These are phyloP conservation scores for Penicillium dipodomyicola DNA, from an alignment of 495 filamentous ascomycete species.

Conservation along the genomic window DNA sequence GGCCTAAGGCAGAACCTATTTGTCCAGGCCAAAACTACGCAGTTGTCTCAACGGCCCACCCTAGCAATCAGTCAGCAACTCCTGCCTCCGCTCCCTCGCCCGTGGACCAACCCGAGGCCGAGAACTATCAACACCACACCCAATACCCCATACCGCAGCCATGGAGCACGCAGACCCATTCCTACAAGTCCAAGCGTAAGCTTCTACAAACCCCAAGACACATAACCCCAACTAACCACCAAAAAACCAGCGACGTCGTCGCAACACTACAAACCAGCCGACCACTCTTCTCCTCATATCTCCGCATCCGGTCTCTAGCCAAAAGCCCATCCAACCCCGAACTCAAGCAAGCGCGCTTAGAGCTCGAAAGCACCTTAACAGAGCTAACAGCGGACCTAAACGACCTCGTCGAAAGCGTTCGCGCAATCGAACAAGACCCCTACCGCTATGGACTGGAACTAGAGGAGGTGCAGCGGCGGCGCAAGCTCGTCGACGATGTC, in stretches of 20 bases:
- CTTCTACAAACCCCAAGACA: not conserved
- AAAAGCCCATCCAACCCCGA: slow-evolving; percentile 73
- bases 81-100: slow-evolving; percentile 7
- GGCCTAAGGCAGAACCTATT: not conserved
- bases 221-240: slow-evolving; percentile 14
- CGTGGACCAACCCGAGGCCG: slow-evolving; percentile 18
- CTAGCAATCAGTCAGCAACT: not conserved
- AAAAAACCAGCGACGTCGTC: slow-evolving; percentile 69
- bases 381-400: slow-evolving; percentile 81
- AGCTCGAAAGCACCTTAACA: slow-evolving; percentile 74
- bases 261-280: slow-evolving; percentile 73
- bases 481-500: slow-evolving; percentile 84
- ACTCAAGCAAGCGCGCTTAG: slow-evolving; percentile 74
- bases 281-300: slow-evolving; percentile 88
- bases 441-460: slow-evolving; percentile 84
- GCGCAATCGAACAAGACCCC: slow-evolving; percentile 85
- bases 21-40: not conserved
- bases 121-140: slow-evolving; percentile 9
- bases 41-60: not conserved
- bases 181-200: slow-evolving; percentile 86
- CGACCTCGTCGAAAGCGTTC: slow-evolving; percentile 84
- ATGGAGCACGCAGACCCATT: slow-evolving; percentile 82
- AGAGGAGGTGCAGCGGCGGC: slow-evolving; percentile 76
- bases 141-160: slow-evolving; percentile 22
- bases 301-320: slow-evolving; percentile 87